Evolutionary conservation across 352 stramenopile species (phyloP).

Genomic region (Phytopythium oedochilum): DNA sequence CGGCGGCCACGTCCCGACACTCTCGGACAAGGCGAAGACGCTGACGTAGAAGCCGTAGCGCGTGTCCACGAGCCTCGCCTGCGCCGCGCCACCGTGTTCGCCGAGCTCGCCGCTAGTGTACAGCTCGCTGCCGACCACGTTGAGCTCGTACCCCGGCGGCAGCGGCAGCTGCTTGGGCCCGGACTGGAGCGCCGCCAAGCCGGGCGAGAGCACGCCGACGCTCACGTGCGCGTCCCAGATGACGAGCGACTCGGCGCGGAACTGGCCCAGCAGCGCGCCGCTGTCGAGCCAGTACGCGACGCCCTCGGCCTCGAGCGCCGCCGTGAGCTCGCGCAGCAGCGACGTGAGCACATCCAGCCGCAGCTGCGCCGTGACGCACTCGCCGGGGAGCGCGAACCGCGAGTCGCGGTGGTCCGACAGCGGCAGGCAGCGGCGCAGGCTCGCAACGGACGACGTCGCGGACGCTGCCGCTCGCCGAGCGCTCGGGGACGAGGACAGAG

Average conservation of each 20-base stretch:
- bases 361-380: slow-evolving; percentile 33
- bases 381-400: slow-evolving; percentile 23
- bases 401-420: slow-evolving; percentile 27
- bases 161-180: neutral
- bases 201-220: slow-evolving; percentile 26
- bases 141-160: slow-evolving; percentile 33
- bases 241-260: slow-evolving; percentile 33
- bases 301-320: slow-evolving; percentile 25
- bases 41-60: slow-evolving; percentile 50
- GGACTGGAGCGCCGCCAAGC: slow-evolving; percentile 6
- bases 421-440: slow-evolving; percentile 26
- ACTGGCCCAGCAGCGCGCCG: slow-evolving; percentile 46
- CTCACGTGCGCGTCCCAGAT: slow-evolving; percentile 50
- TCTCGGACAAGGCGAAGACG: slow-evolving; percentile 38
- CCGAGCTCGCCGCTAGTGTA: slow-evolving; percentile 22
- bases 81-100: slow-evolving; percentile 19
- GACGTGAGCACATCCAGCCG: slow-evolving; percentile 27
- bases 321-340: slow-evolving; percentile 30
- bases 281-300: slow-evolving; percentile 55
- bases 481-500: slow-evolving; percentile 3
- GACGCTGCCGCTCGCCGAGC: slow-evolving; percentile 6
- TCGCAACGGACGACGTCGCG: slow-evolving; percentile 18
- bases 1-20: slow-evolving; percentile 18
- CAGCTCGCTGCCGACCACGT: slow-evolving; percentile 34
- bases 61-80: slow-evolving; percentile 40